These are phyloP conservation scores for Backusella macrospora DNA, from an alignment of 192 early-diverging fungal genomes.

Conservation along the genomic window DNA sequence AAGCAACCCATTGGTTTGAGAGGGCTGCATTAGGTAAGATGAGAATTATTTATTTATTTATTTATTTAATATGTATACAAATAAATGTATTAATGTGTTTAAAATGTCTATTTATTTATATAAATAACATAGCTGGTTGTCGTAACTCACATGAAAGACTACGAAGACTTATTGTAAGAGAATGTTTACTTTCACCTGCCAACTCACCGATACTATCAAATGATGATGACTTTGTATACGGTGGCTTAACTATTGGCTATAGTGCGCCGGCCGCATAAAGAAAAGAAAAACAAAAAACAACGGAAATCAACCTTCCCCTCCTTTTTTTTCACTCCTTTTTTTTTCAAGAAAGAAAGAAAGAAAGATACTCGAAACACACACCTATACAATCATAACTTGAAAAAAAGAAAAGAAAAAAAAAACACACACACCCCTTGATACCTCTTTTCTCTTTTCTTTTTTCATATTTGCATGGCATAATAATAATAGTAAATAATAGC, in stretches of 20 bases:
- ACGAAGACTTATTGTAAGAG: constrained; percentile 47
- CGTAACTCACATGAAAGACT: constrained; percentile 56
- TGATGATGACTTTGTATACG: constrained; percentile 20
- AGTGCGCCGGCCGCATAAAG: constrained; percentile 55
- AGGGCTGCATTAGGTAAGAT: constrained; percentile 36
- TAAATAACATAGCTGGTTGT: constrained; percentile 41
- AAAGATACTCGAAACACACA: neutral
- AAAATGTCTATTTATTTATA: neutral
- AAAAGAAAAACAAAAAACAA: neutral
- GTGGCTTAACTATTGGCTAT: constrained; percentile 36
- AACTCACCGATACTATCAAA: neutral
- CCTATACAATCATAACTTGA: neutral
- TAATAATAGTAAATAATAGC: neutral
- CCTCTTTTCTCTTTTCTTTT: neutral
- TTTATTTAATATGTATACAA: neutral
- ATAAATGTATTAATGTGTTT: too few species aligned
- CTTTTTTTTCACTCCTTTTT: neutral
- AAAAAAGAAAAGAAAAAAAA: neutral
- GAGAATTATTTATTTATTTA: neutral
- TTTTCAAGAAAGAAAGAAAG: neutral
- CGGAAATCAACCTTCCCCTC: neutral
- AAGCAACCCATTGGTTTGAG: constrained; percentile 48
- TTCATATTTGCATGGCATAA: neutral
- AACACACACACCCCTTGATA: constrained; percentile 1
- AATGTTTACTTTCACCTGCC: constrained; percentile 26